Evolutionary conservation across 2,329 filamentous ascomycete genomes (phyloP), one percentile per base, ranked within the genome.

Genomic region (Talaromyces sp.): DNA sequence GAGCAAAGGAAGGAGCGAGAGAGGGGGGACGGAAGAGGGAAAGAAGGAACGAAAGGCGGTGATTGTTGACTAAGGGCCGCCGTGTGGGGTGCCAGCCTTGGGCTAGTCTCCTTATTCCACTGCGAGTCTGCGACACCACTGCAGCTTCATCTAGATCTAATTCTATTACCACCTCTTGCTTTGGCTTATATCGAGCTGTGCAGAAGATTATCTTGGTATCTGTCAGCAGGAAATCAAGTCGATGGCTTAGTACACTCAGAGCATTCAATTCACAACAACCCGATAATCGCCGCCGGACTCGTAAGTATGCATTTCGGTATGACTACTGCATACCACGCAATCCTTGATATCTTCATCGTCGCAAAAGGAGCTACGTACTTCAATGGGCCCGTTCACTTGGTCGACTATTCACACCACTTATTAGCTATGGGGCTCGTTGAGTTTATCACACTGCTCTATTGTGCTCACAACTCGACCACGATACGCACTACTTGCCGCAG

Each of bases 31-130:
- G n/a, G 15, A 8, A 36, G 38, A 40, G 38, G 38, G 38, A 40
- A 40, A 40, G 38, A 43, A n/a, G 59, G 56, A 19, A 51, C 22
- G 56, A 59, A 59, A 59, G 56, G 56, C 56, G 56, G 56, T 59
- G 56, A 45, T 36, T 54, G 40, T 40, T 10, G 60, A 58, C 54
- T 58, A 58, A 27, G 36, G 56, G 17, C 36, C 31, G 56, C 36
- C n/a, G 56, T 45, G 56, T 45, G 34, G 56, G 34, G 56, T 40
- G 56, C 19, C n/a, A 15, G 51, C n/a, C 27, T 56, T 58, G 40
- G 40, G 40, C 40, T 43, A 19, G 40, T 47, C 36, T 59, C 38
- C 47, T 61, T 51, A 51, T 36, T 61, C 38, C 27, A 61, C 40
- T 31, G 22, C 25, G 5, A 29, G n/a, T n/a, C 40, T 40, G 15